These are phyloP conservation scores for Syzygium syzygioides DNA, from an alignment of 441 rosid genomes.

Conservation along the genomic window DNA sequence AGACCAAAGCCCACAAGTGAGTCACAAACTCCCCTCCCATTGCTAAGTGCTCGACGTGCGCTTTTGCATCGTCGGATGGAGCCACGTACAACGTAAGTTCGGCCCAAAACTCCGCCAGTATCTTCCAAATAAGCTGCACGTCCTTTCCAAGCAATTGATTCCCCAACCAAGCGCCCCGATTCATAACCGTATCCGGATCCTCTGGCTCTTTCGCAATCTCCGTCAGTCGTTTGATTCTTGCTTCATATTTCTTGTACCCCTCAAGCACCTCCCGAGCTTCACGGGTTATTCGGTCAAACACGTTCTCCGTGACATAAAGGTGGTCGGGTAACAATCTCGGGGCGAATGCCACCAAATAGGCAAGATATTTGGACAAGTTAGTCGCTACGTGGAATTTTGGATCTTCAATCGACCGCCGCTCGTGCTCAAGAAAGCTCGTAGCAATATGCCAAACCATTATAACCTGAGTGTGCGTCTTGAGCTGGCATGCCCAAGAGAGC, in stretches of 20 bases:
- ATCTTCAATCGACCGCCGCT: fast-evolving
- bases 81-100: neutral
- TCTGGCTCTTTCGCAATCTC: neutral
- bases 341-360: slow-evolving; percentile 1
- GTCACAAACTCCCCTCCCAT: neutral
- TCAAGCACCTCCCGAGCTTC: neutral
- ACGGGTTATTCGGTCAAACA: neutral
- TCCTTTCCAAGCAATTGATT: neutral
- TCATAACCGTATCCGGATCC: neutral
- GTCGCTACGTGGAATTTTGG: neutral
- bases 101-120: neutral
- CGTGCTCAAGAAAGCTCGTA: neutral
- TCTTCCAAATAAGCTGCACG: fast-evolving
- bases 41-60: neutral
- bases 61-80: neutral
- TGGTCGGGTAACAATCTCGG: neutral
- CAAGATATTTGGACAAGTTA: neutral
- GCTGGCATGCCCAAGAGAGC: neutral
- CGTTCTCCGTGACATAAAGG: neutral
- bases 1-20: neutral
- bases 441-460: slow-evolving; percentile 4
- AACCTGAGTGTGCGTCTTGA: neutral
- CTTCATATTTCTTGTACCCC: fast-evolving
- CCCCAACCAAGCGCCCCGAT: neutral
- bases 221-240: fast-evolving